Evolutionary conservation across 106 monocot genomes (phyloP).

Genomic region (Phalaenopsis equestris): DNA sequence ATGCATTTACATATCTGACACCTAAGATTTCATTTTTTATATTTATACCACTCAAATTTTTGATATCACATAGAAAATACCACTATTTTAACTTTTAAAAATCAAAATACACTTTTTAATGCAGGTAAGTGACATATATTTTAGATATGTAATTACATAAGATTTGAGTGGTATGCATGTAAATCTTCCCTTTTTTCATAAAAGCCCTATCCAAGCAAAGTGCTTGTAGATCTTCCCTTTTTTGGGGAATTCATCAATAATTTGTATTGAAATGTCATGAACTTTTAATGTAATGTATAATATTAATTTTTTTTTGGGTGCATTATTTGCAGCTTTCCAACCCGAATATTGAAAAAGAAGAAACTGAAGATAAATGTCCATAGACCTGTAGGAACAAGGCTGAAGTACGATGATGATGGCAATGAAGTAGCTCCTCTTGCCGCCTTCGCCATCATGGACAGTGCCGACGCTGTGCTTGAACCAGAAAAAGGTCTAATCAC

Average conservation of each 20-base stretch:
- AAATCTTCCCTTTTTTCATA: not conserved
- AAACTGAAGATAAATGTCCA: slow-evolving; percentile 89
- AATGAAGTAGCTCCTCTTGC: slow-evolving; percentile 70
- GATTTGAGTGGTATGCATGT: no score
- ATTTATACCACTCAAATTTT: no score
- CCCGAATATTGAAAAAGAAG: slow-evolving; percentile 50
- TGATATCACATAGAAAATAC: no score
- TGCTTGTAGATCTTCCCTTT: not conserved
- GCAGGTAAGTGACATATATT: no score
- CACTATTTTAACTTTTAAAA: no score
- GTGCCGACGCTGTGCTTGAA: slow-evolving; percentile 19
- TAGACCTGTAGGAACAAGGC: slow-evolving; percentile 68
- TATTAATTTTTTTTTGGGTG: slow-evolving; percentile 2
- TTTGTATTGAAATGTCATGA: not conserved
- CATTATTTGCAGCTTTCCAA: slow-evolving; percentile 32
- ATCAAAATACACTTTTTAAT: no score
- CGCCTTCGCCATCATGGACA: slow-evolving; percentile 35
- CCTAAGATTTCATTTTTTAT: no score
- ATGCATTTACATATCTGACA: no score
- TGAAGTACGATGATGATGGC: slow-evolving; percentile 87
- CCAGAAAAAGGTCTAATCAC: slow-evolving; percentile 32
- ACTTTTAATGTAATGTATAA: not conserved
- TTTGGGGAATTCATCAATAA: not conserved
- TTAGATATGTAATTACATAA: no score
- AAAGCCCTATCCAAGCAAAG: not conserved